Evolutionary conservation across 1,284 basidiomycete species (phyloP).

Genomic region (Tetrapyrgos nigripes): DNA sequence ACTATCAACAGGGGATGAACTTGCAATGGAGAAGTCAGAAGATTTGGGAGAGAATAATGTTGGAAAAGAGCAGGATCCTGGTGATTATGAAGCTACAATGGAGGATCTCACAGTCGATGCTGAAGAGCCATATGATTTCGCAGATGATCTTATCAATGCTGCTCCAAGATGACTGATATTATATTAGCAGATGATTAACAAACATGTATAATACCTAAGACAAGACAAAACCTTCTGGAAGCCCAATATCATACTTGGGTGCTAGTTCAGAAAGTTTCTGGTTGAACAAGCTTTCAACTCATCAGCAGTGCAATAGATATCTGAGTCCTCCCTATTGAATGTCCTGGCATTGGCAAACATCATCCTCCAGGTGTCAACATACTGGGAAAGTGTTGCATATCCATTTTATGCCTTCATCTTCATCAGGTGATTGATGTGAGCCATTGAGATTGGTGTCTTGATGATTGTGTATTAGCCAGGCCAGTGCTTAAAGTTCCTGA

Average conservation of each 20-base stretch:
- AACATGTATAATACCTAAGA: not conserved
- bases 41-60: not conserved
- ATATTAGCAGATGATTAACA: not conserved
- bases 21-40: not conserved
- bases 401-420: conserved; percentile 1
- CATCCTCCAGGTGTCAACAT: not conserved
- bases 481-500: too few species aligned
- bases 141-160: not conserved
- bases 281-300: not conserved
- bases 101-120: not conserved
- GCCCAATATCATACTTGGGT: not conserved
- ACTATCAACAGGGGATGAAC: too few species aligned
- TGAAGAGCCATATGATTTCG: not conserved
- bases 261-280: not conserved
- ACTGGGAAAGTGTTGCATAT: not conserved
- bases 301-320: not conserved
- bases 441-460: not conserved
- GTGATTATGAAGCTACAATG: not conserved
- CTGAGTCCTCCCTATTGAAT: not conserved
- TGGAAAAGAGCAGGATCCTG: not conserved
- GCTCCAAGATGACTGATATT: not conserved
- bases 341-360: not conserved
- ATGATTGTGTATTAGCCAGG: conserved; percentile 3
- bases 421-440: not conserved
- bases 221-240: not conserved